These are phyloP conservation scores for Epichloe uncinata DNA, from an alignment of 2,329 filamentous ascomycete species.

Conservation along the genomic window DNA sequence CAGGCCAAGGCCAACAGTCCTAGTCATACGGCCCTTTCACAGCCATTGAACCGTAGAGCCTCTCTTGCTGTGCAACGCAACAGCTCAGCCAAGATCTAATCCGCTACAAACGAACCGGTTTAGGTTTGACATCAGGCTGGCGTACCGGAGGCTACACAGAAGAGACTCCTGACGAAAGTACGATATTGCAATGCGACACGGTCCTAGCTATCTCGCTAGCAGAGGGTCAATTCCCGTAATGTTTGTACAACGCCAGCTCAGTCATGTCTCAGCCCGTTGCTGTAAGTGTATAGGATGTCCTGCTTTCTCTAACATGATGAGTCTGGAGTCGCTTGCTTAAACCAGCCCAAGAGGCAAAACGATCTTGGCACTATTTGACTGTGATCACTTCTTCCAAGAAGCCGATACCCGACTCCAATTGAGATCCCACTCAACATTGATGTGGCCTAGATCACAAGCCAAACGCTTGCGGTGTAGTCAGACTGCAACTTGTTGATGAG, in stretches of 20 bases:
- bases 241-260: constrained; percentile 4
- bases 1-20: not conserved
- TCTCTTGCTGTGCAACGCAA: not conserved
- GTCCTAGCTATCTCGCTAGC: constrained; percentile 2
- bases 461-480: not conserved
- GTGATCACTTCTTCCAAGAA: not conserved
- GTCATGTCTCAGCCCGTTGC: constrained; percentile 2
- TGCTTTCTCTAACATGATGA: not conserved
- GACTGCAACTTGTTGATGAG: not conserved
- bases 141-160: not conserved
- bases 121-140: not conserved
- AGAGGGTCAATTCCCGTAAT: not conserved
- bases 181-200: not conserved
- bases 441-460: not conserved
- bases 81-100: not conserved
- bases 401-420: not conserved
- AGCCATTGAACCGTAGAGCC: not conserved
- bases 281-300: constrained; percentile 1
- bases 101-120: not conserved
- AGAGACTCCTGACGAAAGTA: not conserved
- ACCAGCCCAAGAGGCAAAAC: not conserved
- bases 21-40: not conserved
- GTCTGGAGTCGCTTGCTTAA: not conserved
- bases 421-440: not conserved
- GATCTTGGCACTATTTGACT: not conserved